A percentile compares a stretch with the other conserved stretches of the same genome.
Conservation (phyloP, 2,329 filamentous ascomycete species). For the Magnaporthales sp. region DNA sequence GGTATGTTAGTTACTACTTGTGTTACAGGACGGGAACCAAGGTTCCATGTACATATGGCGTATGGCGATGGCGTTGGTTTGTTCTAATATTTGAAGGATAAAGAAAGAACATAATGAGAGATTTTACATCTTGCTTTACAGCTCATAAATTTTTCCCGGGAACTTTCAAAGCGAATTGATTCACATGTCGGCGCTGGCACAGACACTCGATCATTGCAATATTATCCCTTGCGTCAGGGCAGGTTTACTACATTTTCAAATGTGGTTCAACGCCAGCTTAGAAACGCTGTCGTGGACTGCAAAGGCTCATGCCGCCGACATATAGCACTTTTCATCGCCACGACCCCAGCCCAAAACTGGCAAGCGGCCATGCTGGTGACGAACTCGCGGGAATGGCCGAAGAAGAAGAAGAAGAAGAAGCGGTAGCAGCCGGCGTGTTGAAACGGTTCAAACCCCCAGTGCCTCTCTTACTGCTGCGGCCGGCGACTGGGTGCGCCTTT, state of each 20-base stretch:
- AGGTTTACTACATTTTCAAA: background rate
- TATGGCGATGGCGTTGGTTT: background rate
- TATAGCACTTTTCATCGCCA: background rate
- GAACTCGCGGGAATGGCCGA: background rate
- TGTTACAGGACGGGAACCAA: background rate
- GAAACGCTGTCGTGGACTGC: background rate
- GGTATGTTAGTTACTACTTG: background rate
- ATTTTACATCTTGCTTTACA: background rate
- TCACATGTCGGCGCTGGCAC: background rate
- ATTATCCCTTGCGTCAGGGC: background rate
- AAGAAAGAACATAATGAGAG: background rate
- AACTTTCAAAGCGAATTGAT: background rate
- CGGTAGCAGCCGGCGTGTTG: background rate
- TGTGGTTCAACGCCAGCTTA: background rate
- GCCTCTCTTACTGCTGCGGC: background rate
- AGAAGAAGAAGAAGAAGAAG: background rate
- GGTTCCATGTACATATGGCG: background rate
- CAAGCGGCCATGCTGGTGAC: background rate
- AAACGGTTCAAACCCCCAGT: background rate
- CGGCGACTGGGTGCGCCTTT: slow-evolving; percentile 50
- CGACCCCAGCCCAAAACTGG: background rate
- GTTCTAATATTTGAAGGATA: background rate
- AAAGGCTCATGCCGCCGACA: background rate
- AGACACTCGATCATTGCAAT: background rate
- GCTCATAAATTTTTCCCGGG: background rate